Conservation (phyloP, 345 rosid species). For the Geranium brycei region DNA sequence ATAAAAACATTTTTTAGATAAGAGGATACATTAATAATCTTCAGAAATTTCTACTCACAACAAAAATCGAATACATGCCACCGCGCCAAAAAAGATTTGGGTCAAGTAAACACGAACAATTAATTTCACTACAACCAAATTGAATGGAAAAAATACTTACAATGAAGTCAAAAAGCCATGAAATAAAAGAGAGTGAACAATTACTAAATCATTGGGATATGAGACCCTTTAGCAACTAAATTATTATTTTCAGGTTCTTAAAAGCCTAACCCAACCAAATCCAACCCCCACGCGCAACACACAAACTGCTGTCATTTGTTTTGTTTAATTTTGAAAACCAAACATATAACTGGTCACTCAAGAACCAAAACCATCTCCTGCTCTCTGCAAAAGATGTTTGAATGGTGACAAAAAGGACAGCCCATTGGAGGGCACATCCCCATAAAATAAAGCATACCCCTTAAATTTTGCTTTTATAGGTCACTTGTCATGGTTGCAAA, state of each 20-base stretch:
- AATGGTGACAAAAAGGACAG: neutral
- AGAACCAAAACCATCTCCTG: neutral
- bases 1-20: no score
- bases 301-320: neutral
- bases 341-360: neutral
- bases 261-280: neutral
- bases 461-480: neutral
- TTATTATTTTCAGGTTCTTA: no score
- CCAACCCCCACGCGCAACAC: neutral
- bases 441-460: neutral
- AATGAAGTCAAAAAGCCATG: neutral
- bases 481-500: neutral
- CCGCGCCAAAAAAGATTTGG: no score
- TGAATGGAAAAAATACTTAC: neutral
- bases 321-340: no score
- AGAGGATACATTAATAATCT: no score
- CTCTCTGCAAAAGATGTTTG: neutral
- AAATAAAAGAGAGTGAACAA: neutral
- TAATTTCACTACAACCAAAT: no score
- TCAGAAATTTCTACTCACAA: no score
- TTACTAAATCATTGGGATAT: neutral
- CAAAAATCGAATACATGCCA: no score
- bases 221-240: neutral
- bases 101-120: no score
- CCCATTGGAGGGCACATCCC: neutral